Evolutionary conservation across 2,329 filamentous ascomycete species (phyloP).

Genomic region (Samsoniella hepiali): DNA sequence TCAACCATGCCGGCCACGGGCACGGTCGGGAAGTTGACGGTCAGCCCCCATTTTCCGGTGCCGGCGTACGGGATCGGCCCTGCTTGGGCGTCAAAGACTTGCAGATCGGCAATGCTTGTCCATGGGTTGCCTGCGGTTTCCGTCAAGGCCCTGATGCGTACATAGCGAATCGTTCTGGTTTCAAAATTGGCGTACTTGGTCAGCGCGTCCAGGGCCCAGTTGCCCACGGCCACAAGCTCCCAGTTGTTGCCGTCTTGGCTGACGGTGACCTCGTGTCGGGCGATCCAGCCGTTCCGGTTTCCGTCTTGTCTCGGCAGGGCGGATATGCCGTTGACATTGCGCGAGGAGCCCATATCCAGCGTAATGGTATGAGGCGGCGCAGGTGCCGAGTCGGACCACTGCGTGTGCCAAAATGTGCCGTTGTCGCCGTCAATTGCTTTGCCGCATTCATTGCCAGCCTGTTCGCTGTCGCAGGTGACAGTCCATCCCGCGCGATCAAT

Average conservation of each 20-base stretch:
- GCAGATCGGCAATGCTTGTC: slow-evolving; percentile 34
- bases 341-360: slow-evolving; percentile 28
- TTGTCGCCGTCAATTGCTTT: slow-evolving; percentile 31
- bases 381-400: not conserved
- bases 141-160: slow-evolving; percentile 29
- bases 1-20: slow-evolving; percentile 32
- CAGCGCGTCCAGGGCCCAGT: slow-evolving; percentile 28
- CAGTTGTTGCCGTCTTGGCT: slow-evolving; percentile 29
- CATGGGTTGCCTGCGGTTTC: slow-evolving; percentile 31
- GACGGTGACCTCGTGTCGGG: slow-evolving; percentile 29
- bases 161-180: slow-evolving; percentile 28
- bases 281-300: slow-evolving; percentile 28
- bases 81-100: slow-evolving; percentile 28
- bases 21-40: slow-evolving; percentile 36
- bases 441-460: slow-evolving; percentile 28
- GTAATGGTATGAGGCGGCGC: slow-evolving; percentile 30
- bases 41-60: slow-evolving; percentile 33
- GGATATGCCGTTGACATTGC: slow-evolving; percentile 30
- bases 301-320: slow-evolving; percentile 30
- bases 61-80: slow-evolving; percentile 24
- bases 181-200: slow-evolving; percentile 34
- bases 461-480: slow-evolving; percentile 28
- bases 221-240: slow-evolving; percentile 29
- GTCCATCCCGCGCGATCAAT: slow-evolving; percentile 25
- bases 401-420: slow-evolving; percentile 31